Percentiles rank a stretch among this genome's conserved stretches.
Evolutionary conservation across 306 rosid genomes (phyloP).

Genomic region (Castanopsis chinensis): DNA sequence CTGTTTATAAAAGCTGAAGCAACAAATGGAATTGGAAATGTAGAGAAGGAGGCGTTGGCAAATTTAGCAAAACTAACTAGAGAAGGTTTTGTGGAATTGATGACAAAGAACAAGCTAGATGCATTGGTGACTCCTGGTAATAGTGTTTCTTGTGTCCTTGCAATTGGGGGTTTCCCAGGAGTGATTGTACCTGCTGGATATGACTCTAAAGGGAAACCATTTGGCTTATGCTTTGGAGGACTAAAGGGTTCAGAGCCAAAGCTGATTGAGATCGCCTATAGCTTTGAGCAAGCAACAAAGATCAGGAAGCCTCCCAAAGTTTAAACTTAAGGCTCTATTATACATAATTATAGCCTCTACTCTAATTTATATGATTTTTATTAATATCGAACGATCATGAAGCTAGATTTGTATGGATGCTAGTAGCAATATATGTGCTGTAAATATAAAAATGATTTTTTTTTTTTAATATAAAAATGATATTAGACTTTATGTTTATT

Average conservation of each 20-base stretch:
- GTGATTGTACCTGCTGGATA: conserved; percentile 34
- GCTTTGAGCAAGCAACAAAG: conserved; percentile 43
- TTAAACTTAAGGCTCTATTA: background rate
- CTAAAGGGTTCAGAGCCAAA: conserved; percentile 30
- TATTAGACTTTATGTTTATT: no score
- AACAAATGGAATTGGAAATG: conserved; percentile 28
- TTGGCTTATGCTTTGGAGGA: conserved; percentile 34
- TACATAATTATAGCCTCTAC: background rate
- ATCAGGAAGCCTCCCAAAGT: conserved; percentile 28
- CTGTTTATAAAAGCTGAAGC: conserved; percentile 17
- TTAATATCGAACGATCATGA: background rate
- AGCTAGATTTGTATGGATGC: background rate
- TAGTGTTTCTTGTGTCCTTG: conserved; percentile 17
- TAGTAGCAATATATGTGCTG: background rate
- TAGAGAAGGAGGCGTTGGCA: conserved; percentile 17
- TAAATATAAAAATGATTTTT: no score
- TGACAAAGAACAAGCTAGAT: conserved; percentile 26
- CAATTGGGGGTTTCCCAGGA: conserved; percentile 42
- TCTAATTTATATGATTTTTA: background rate
- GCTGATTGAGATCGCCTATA: conserved; percentile 37
- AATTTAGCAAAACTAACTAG: conserved; percentile 16
- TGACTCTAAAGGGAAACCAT: conserved; percentile 17
- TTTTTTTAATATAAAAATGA: no score
- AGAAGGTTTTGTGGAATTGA: conserved; percentile 22
- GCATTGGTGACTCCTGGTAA: conserved; percentile 46